Base-by-base conservation (phyloP, 768 basidiomycete genomes). In the Xanthoconium purpureum region DNA sequence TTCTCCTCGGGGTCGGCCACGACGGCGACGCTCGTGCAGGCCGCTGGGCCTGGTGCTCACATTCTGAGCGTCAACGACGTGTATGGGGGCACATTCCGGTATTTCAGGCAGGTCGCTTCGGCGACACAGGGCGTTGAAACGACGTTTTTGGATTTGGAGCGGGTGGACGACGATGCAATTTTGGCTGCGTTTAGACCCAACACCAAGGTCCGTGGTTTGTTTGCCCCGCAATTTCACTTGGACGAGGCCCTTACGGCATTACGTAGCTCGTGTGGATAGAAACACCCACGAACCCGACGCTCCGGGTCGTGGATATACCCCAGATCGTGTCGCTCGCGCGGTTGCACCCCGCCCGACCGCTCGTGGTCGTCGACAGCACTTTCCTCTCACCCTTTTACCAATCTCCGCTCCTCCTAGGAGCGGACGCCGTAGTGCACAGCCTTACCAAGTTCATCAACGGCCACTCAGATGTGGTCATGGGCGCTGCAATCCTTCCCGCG, bases 401-500 rank as follows among this genome's bases (percentile, higher is more conserved):
- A 38, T 92, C 91, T 0, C 95, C 95, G 0, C 84, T 98, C 35
- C 80, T 88, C 54, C 86, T 83, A 29, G 84, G 88, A 14, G 96
- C 93, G 14, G 93, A 96, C 69, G 76, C 97, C 61, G 90, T 93
- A 62, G 58, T 93, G 6, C 93, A 97, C 77, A 82, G 79, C 24
- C 77, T 94, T 40, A 92, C 88, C 0, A 97, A 98, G 73, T 97
- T 96, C 75, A 78, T 96, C 66, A 91, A 93, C 67, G 96, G 96
- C 0, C 95, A 97, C 74, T 89, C 89, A 0, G 95, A 98, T 69
- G 91, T 96, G 68, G 78, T 97, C 64, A 91, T 94, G 82, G 95
- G 95, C 42, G 85, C 87, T 0, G 71, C 89, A 52, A 84, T 94
- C 61, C 79, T 94, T 7, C 85, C 89, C 9, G 63, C 78, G 0